Evolutionary conservation across 495 filamentous ascomycete species (phyloP), one percentile per base, ranked within the genome.

Genomic region (Monascus purpureus): DNA sequence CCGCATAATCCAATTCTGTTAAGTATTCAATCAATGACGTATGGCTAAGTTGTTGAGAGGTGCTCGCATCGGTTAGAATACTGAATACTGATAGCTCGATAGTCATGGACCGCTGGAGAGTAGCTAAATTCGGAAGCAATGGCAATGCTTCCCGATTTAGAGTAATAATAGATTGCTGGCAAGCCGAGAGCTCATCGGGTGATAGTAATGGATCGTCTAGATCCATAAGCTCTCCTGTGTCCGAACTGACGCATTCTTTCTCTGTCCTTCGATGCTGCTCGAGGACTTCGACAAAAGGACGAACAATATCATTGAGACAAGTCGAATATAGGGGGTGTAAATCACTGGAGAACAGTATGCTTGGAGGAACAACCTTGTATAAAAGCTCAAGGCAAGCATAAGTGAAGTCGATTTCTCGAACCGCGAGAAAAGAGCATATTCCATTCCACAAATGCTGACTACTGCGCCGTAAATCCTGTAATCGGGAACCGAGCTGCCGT

Each of bases 131-230:
- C 13, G 38, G 25, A 16, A 57, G 50, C 13, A 56, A 23, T 14
- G 44, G 42, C 4, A 46, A 3, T 14, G 38, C 46, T 16, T 45
- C 44, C 36, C 59, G 38, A 19, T 63, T 64, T 17, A 32, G 38
- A 23, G 35, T 28, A 13, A 57, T 26, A 13, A 66, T 58, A 1
- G 22, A 31, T 14, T 48, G 29, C 6, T 48, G 32, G 8, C 29
- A 32, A 7, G 33, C 38, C 12, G 36, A 2, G n/a, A 62, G 61
- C 38, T 66, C 75, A 28, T 48, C 45, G 28, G 73, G 64, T 2
- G 66, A 65, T 17, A 73, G 68, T 17, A 85, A 75, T 9, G 67
- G 70, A 31, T 78, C 72, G 40, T 93, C 85, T 14, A 93, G 46
- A 35, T 93, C 85, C 81, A 93, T 85, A 9, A 57, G 40, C 42